These are phyloP conservation scores for Raffaelea deltoideospora DNA, from an alignment of 2,329 filamentous ascomycete genomes.

Conservation along the genomic window DNA sequence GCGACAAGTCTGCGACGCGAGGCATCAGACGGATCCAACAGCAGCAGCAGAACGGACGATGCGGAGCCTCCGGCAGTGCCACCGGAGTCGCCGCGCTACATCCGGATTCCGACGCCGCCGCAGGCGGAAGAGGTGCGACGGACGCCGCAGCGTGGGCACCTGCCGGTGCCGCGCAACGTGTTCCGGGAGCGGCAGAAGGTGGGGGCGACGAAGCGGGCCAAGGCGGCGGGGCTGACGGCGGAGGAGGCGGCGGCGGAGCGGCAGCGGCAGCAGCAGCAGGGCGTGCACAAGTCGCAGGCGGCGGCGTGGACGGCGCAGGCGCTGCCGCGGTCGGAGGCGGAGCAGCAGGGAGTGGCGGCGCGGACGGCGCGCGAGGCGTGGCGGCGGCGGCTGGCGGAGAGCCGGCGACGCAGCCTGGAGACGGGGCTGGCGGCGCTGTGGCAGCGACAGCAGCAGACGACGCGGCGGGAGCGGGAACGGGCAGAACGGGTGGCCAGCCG, in stretches of 20 bases:
- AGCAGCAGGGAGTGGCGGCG: constrained; percentile 19
- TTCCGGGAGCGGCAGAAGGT: constrained; percentile 36
- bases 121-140: constrained; percentile 44
- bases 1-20: too few relatives aligned
- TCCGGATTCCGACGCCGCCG: constrained; percentile 63
- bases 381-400: constrained; percentile 58
- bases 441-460: constrained; percentile 39
- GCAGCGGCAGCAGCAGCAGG: too few relatives aligned
- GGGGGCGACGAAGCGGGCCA: constrained; percentile 8
- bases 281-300: constrained; percentile 41
- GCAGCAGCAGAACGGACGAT: too few relatives aligned
- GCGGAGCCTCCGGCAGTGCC: too few relatives aligned
- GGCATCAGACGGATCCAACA: too few relatives aligned
- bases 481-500: constrained; percentile 28
- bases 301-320: constrained; percentile 44
- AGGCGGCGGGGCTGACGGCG: constrained; percentile 9
- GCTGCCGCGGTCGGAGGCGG: constrained; percentile 36
- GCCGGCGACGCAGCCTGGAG: constrained; percentile 55
- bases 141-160: constrained; percentile 51
- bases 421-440: constrained; percentile 58
- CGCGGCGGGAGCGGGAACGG: constrained; percentile 11
- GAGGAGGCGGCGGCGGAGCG: too few relatives aligned
- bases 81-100: constrained; percentile 78
- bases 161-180: constrained; percentile 70
- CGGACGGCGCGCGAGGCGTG: constrained; percentile 33